Percentiles rank a stretch among this genome's conserved stretches.
Conservation (phyloP, 176 grass and related monocot genomes). For the Oryza longistaminata region DNA sequence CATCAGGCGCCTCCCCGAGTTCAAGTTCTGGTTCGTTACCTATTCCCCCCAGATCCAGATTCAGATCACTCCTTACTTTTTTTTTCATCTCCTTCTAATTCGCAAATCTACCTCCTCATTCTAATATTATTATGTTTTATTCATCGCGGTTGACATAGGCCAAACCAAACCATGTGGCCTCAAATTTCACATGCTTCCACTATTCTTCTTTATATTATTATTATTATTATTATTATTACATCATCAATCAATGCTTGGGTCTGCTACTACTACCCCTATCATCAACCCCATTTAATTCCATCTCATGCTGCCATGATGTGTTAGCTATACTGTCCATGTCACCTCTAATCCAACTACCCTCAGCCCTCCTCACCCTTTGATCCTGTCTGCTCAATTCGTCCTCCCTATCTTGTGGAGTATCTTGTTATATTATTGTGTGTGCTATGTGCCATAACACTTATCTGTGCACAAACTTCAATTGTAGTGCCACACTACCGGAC, state of each 20-base stretch:
- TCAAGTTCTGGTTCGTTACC: conserved; percentile 80
- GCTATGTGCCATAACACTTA: neutral
- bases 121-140: too few species aligned
- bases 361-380: too few species aligned
- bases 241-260: neutral
- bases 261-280: neutral
- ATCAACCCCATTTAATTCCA: neutral
- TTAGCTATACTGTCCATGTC: neutral
- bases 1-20: conserved; percentile 89
- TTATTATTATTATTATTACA: neutral
- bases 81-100: too few species aligned
- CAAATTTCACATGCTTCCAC: too few species aligned
- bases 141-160: too few species aligned
- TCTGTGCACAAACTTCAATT: neutral
- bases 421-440: neutral
- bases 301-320: neutral
- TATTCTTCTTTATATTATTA: too few species aligned
- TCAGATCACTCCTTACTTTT: neutral
- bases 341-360: neutral
- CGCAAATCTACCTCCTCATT: too few species aligned
- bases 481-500: neutral
- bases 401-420: neutral
- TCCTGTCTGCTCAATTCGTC: neutral
- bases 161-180: too few species aligned
- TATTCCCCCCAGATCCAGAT: conserved; percentile 26